Conservation (phyloP, 176 grass and related monocot species). For the Carex pumila region DNA sequence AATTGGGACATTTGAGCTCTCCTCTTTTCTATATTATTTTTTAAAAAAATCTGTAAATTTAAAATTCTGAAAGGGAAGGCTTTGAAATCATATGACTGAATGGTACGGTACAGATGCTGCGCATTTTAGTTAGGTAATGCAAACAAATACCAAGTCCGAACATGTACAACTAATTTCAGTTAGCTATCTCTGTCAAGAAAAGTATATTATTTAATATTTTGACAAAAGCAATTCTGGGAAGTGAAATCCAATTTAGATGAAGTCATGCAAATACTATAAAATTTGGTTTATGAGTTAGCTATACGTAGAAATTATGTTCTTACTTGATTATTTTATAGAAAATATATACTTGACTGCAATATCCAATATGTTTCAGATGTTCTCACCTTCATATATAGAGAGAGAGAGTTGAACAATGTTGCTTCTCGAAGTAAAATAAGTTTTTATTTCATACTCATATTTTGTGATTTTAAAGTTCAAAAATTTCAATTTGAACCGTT, state of each 20-base stretch:
- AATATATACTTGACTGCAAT: neutral
- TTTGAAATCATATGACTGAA: neutral
- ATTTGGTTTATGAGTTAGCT: neutral
- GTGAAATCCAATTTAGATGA: neutral
- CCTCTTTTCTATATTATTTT: no score
- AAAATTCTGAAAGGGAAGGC: neutral
- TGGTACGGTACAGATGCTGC: no score
- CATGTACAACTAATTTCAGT: no score
- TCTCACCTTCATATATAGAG: neutral
- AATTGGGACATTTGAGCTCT: no score
- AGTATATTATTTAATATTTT: neutral
- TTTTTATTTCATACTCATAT: no score
- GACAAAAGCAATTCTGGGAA: neutral
- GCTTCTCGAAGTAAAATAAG: no score
- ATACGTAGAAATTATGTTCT: neutral
- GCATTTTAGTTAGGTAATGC: no score
- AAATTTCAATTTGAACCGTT: no score
- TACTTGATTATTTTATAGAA: neutral
- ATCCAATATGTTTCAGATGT: neutral
- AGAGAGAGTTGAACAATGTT: no score
- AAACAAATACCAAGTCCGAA: no score
- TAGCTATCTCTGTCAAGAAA: neutral
- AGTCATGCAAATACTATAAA: neutral
- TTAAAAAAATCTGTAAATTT: no score
- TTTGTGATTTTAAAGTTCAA: no score